phyloP scores from a whole-genome alignment of 179 eudicot genomes.

The Amaranthus tricolor region DNA sequence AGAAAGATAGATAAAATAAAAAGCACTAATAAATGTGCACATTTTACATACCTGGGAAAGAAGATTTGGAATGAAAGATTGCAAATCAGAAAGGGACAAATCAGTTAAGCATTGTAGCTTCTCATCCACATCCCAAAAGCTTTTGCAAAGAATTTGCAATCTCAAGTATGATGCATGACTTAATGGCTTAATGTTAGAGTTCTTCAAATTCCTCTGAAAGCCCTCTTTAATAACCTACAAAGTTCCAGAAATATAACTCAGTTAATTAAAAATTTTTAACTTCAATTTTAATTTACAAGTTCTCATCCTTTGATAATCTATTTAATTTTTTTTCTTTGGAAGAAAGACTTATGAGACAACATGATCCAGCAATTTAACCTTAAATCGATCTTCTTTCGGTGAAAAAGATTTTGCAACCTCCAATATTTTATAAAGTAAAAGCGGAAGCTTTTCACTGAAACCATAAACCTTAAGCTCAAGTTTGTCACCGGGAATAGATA shows the following conservation, averaged over 20 bases:
- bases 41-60: slow-evolving; percentile 68
- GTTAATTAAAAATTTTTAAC: background rate
- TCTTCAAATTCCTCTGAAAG: slow-evolving; percentile 75
- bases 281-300: background rate
- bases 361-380: slow-evolving; percentile 40
- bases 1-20: background rate
- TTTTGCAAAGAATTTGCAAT: slow-evolving; percentile 75
- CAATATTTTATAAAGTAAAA: slow-evolving; percentile 71
- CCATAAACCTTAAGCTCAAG: slow-evolving; percentile 93
- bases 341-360: background rate
- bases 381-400: slow-evolving; percentile 83
- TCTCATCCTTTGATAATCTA: background rate
- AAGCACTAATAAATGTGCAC: background rate
- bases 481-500: slow-evolving; percentile 74
- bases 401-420: slow-evolving; percentile 56
- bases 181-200: slow-evolving; percentile 91
- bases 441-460: slow-evolving; percentile 87
- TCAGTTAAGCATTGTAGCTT: slow-evolving; percentile 59
- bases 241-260: slow-evolving; percentile 6
- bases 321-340: background rate
- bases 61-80: slow-evolving; percentile 69
- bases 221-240: slow-evolving; percentile 87
- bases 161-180: slow-evolving; percentile 78
- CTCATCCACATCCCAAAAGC: slow-evolving; percentile 89
- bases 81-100: slow-evolving; percentile 65